phyloP scores from a whole-genome alignment of 345 rosid species.

The rapeseed (Brassica napus) region Da-Ae NC_063452.1:54312501-54313000 shows the following conservation, averaged over 20 bases:
- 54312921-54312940: slow-evolving; percentile 93
- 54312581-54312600: slow-evolving; percentile 94
- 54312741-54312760: slow-evolving; percentile 93
- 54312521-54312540: slow-evolving; percentile 96
- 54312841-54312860: slow-evolving; percentile 81
- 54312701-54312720: slow-evolving; percentile 92
- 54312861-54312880: slow-evolving; percentile 97
- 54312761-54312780: slow-evolving; percentile 94
- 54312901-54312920: slow-evolving; percentile 98
- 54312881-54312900: slow-evolving; percentile 96
- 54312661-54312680: slow-evolving; percentile 74
- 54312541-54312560: slow-evolving; percentile 89
- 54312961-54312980: not conserved
- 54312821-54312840: slow-evolving; percentile 97
- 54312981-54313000: not conserved
- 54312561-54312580: slow-evolving; percentile 96
- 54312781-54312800: slow-evolving; percentile 95
- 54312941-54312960: not conserved
- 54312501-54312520: slow-evolving; percentile 85
- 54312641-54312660: slow-evolving; percentile 97
- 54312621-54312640: slow-evolving; percentile 99
- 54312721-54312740: slow-evolving; percentile 89
- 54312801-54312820: slow-evolving; percentile 94
- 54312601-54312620: slow-evolving; percentile 93
- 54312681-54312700: slow-evolving; percentile 92